Conservation (phyloP, 768 basidiomycete genomes). For the Daedaleopsis nitida region DNA sequence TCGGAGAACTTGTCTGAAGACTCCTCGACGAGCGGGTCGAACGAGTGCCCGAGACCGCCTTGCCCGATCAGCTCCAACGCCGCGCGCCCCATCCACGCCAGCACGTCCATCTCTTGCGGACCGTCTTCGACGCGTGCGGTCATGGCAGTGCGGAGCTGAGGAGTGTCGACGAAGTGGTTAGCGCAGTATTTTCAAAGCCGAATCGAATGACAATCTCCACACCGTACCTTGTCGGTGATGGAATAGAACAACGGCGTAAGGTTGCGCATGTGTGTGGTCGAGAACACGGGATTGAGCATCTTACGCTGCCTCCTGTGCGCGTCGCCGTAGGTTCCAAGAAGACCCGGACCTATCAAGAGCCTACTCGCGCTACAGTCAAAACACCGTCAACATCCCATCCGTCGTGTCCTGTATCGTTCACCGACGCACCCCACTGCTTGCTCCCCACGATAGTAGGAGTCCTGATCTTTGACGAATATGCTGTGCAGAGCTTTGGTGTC, state of each 20-base stretch:
- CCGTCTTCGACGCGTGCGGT: conserved; percentile 4
- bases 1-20: conserved; percentile 13
- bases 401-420: neutral
- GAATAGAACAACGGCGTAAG: conserved; percentile 26
- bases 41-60: conserved; percentile 45
- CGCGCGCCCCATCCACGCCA: conserved; percentile 28
- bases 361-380: neutral
- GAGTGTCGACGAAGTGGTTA: neutral
- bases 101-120: conserved; percentile 24
- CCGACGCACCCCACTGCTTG: neutral
- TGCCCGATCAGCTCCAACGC: conserved; percentile 44
- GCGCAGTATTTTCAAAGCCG: too few species aligned
- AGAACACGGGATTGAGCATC: conserved; percentile 27
- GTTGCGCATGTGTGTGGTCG: conserved; percentile 23
- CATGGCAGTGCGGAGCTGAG: conserved; percentile 18
- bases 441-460: conserved; percentile 14
- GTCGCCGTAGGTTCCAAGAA: conserved; percentile 20
- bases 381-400: too few species aligned
- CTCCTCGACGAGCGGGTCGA: conserved; percentile 38
- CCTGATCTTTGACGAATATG: conserved; percentile 24
- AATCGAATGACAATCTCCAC: too few species aligned
- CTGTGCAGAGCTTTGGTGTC: conserved; percentile 21
- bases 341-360: conserved; percentile 17
- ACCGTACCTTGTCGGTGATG: conserved; percentile 18
- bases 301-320: conserved; percentile 24